Evolutionary conservation across 495 filamentous ascomycete species (phyloP).

Genomic region (Penicillium ochrochloron): DNA sequence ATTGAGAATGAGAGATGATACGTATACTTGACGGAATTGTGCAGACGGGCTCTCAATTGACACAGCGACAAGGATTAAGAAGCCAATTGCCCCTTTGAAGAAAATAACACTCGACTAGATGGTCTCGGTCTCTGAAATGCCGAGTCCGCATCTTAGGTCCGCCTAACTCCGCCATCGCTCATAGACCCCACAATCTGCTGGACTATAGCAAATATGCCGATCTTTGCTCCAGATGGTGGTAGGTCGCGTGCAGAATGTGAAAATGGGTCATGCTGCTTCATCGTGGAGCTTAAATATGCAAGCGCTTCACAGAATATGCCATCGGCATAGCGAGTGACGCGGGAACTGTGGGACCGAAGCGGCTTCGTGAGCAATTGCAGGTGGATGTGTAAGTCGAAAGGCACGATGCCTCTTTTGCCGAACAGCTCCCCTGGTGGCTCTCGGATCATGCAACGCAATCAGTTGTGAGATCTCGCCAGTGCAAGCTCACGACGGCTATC

Average conservation of each 20-base stretch:
- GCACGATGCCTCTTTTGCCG: background rate
- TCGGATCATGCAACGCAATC: background rate
- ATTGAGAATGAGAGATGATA: background rate
- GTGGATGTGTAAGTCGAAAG: background rate
- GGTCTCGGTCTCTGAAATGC: background rate
- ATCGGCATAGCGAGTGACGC: background rate
- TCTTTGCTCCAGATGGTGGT: background rate
- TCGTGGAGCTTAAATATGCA: background rate
- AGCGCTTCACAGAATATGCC: background rate
- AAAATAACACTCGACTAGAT: background rate
- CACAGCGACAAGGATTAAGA: background rate
- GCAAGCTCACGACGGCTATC: background rate
- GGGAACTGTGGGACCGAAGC: background rate
- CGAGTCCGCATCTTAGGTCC: conserved; percentile 2
- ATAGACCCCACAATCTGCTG: background rate
- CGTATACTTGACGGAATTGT: background rate
- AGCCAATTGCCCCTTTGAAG: background rate
- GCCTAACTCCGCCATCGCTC: background rate
- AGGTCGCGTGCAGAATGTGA: background rate
- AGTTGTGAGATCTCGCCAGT: background rate
- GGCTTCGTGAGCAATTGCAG: background rate
- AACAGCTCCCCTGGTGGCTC: background rate
- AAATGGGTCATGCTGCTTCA: background rate
- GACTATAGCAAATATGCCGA: background rate
- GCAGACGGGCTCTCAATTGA: background rate